Conservation (phyloP, 768 basidiomycete species). For the Suillus lakei region DNA sequence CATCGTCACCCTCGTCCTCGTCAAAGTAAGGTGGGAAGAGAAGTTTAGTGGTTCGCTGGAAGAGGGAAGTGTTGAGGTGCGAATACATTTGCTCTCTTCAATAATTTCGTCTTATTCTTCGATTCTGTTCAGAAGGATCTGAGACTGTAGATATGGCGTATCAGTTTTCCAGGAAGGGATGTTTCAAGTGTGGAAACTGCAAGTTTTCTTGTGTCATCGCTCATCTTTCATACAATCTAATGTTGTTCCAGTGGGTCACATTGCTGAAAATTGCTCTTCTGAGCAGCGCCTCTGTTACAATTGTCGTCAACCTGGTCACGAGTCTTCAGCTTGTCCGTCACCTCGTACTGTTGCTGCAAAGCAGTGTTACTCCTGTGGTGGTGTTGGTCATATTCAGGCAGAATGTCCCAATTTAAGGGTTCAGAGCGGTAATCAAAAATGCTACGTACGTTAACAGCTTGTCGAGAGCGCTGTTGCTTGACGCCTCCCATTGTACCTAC, state of each 20-base stretch:
- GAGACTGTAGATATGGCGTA: conserved; percentile 61
- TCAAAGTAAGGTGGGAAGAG: conserved; percentile 70
- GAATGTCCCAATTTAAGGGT: conserved; percentile 84
- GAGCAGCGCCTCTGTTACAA: conserved; percentile 93
- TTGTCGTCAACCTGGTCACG: conserved; percentile 93
- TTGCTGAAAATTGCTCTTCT: conserved; percentile 90
- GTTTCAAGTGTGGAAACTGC: conserved; percentile 95
- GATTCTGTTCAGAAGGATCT: conserved; percentile 42
- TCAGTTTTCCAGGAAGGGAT: conserved; percentile 86
- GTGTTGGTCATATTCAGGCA: conserved; percentile 88
- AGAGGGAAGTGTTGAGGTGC: conserved; percentile 76
- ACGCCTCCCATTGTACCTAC: conserved; percentile 11
- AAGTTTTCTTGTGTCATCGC: conserved; percentile 39
- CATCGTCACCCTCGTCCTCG: conserved; percentile 55
- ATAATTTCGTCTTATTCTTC: conserved; percentile 17
- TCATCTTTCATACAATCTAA: conserved; percentile 20
- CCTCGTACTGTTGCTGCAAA: conserved; percentile 84
- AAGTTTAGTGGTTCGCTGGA: conserved; percentile 67
- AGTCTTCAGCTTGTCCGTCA: conserved; percentile 85
- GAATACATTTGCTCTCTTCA: conserved; percentile 15
- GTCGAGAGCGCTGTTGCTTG: conserved; percentile 26
- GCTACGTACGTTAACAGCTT: conserved; percentile 59
- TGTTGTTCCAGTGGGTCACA: conserved; percentile 74
- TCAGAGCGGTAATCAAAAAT: conserved; percentile 74
- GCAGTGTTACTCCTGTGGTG: conserved; percentile 93